Base-by-base conservation (phyloP, 2,329 filamentous ascomycete species). In the Leptographium radiaticola region DNA sequence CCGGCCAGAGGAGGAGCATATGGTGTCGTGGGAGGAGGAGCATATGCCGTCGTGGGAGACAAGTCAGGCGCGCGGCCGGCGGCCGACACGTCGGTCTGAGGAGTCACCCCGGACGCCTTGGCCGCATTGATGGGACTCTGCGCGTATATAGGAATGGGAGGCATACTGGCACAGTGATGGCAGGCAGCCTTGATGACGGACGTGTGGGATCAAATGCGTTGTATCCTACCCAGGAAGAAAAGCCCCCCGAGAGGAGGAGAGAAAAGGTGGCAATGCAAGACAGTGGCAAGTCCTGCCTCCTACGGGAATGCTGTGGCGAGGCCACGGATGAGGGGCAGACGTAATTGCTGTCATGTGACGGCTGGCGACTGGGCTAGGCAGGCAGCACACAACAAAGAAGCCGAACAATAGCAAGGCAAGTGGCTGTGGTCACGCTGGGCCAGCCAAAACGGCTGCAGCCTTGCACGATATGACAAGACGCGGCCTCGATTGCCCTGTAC, bases 81-180 rank as follows among this genome's bases (percentile, higher is more conserved):
- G 2, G 20, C 12, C 57, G 56, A 58, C 50, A 65, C 56, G 9
- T 64, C 64, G 16, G 75, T 79, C 58, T 75, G 65, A 33, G 75
- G 71, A 20, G 75, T 76, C 44, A 67, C 62, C 36, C 70, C 75
- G 16, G 70, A 69, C 49, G 77, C 70, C 66, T 80, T 81, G 55
- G 74, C 68, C 40, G 76, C 74, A 60, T 70, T 76, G 64, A 83
- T 80, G 47, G 80, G 80, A 63, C 77, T 80, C 53, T 75, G 66
- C 39, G 72, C 75, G 65, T 81, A 80, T 44, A 83, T 73, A 49
- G 75, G 76, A 57, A 84, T 75, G n/a, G 79, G 74, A 49, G 79
- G 72, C 80, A 83, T 83, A 16, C n/a, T 47, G 39, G 8, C 1
- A 11, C 16, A 13, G n/a, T 36, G 6, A n/a, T 36, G 9, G 33